Conservation (phyloP, 2,329 filamentous ascomycete genomes). For the Talaromyces sp. region DNA sequence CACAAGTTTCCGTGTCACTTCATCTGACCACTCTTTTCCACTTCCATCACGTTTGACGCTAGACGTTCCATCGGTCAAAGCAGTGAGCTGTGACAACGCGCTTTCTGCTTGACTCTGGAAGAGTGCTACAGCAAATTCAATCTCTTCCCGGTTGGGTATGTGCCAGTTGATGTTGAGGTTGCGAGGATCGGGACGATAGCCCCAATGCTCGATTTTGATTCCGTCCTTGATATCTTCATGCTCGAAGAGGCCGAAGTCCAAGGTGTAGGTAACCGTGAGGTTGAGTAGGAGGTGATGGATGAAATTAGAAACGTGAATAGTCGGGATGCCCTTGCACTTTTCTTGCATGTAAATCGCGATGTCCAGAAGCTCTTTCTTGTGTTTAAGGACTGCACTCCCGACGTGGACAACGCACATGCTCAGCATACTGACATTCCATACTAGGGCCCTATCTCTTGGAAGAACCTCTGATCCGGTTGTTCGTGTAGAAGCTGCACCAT, state of each 20-base stretch:
- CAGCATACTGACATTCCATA: slow-evolving; percentile 96
- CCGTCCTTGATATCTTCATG: slow-evolving; percentile 68
- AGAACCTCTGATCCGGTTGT: slow-evolving; percentile 92
- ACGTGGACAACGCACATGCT: slow-evolving; percentile 99
- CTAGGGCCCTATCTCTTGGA: slow-evolving; percentile 83
- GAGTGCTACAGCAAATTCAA: slow-evolving; percentile 83
- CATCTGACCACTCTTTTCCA: slow-evolving; percentile 98
- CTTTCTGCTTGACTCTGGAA: slow-evolving; percentile 80
- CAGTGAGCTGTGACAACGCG: slow-evolving; percentile 70
- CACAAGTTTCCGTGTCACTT: slow-evolving; percentile 84
- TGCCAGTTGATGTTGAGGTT: slow-evolving; percentile 90
- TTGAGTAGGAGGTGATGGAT: slow-evolving; percentile 95
- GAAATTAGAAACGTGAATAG: slow-evolving; percentile 95
- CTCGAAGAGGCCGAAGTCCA: slow-evolving; percentile 85
- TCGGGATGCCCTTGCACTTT: slow-evolving; percentile 87
- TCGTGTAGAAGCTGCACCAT: slow-evolving; percentile 89
- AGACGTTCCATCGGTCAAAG: slow-evolving; percentile 76
- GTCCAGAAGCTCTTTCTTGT: slow-evolving; percentile 83
- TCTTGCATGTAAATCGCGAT: slow-evolving; percentile 96
- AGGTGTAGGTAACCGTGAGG: slow-evolving; percentile 87
- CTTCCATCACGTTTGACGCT: slow-evolving; percentile 87
- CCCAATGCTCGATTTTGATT: slow-evolving; percentile 78
- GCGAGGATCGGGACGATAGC: slow-evolving; percentile 67
- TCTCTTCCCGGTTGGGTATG: slow-evolving; percentile 71
- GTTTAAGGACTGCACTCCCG: slow-evolving; percentile 80